These are phyloP conservation scores for Ascochyta lentis DNA, from an alignment of 2,329 filamentous ascomycete species.

Conservation along the genomic window DNA sequence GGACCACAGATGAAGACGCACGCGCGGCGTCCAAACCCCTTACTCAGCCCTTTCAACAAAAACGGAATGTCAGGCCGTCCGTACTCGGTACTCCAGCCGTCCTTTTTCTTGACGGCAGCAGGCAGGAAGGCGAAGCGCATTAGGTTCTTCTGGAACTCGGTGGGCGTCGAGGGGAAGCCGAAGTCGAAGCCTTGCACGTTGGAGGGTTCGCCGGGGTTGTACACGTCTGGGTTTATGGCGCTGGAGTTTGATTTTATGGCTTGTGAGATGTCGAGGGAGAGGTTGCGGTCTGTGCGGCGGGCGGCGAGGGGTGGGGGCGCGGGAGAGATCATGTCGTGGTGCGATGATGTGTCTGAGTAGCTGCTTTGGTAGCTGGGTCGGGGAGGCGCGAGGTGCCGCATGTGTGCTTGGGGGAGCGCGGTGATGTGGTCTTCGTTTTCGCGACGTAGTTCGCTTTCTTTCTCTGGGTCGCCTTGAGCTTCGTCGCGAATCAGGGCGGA, in stretches of 20 bases:
- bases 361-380: slow-evolving; percentile 29
- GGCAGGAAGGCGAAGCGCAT: slow-evolving; percentile 88
- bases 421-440: slow-evolving; percentile 88
- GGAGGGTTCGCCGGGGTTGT: slow-evolving; percentile 21
- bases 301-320: slow-evolving; percentile 43
- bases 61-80: slow-evolving; percentile 86
- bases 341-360: slow-evolving; percentile 27
- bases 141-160: slow-evolving; percentile 84
- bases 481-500: slow-evolving; percentile 83
- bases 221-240: slow-evolving; percentile 55
- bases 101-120: slow-evolving; percentile 58
- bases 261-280: slow-evolving; percentile 53
- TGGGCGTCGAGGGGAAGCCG: slow-evolving; percentile 83
- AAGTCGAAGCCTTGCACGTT: slow-evolving; percentile 52
- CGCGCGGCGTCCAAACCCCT: slow-evolving; percentile 79
- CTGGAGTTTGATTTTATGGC: slow-evolving; percentile 43
- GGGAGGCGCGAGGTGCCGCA: slow-evolving; percentile 52
- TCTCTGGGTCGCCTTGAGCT: slow-evolving; percentile 78
- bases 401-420: slow-evolving; percentile 70
- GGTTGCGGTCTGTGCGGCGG: slow-evolving; percentile 51
- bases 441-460: slow-evolving; percentile 77
- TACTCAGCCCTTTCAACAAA: slow-evolving; percentile 83
- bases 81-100: slow-evolving; percentile 92
- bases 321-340: slow-evolving; percentile 38
- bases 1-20: slow-evolving; percentile 95